phyloP scores from a whole-genome alignment of 2,329 filamentous ascomycete genomes.

The Cercospora sp. region DNA sequence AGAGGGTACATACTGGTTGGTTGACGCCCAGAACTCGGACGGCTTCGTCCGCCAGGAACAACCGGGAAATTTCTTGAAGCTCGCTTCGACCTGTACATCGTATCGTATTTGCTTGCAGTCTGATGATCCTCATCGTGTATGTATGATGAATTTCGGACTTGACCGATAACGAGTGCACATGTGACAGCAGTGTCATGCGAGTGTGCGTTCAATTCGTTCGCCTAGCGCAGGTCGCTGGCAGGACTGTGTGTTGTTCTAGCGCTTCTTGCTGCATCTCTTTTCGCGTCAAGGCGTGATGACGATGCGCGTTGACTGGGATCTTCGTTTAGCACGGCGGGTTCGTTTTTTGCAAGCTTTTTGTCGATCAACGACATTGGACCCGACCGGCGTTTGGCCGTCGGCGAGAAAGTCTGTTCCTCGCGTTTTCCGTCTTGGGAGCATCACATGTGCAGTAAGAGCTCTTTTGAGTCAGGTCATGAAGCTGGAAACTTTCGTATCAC shows the following conservation, averaged over 20 bases:
- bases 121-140: not conserved
- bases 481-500: not conserved
- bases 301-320: not conserved
- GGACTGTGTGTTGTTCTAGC: conserved; percentile 2
- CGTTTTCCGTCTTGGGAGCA: not conserved
- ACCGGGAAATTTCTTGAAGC: not conserved
- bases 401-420: not conserved
- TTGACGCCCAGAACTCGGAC: not conserved
- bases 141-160: not conserved
- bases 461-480: not conserved
- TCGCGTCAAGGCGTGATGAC: not conserved
- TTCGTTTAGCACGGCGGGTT: not conserved
- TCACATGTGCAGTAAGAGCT: not conserved
- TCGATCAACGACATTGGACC: not conserved
- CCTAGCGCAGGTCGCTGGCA: not conserved
- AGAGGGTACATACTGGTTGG: not conserved
- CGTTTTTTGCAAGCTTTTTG: not conserved
- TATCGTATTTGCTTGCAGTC: not conserved
- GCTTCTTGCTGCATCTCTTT: not conserved
- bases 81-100: not conserved
- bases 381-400: not conserved
- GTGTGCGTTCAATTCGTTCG: not conserved
- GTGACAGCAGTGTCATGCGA: not conserved
- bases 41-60: not conserved
- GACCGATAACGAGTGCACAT: not conserved